Conservation (phyloP, 78 protist genomes). For the Trichosphaerium sp. region DNA sequence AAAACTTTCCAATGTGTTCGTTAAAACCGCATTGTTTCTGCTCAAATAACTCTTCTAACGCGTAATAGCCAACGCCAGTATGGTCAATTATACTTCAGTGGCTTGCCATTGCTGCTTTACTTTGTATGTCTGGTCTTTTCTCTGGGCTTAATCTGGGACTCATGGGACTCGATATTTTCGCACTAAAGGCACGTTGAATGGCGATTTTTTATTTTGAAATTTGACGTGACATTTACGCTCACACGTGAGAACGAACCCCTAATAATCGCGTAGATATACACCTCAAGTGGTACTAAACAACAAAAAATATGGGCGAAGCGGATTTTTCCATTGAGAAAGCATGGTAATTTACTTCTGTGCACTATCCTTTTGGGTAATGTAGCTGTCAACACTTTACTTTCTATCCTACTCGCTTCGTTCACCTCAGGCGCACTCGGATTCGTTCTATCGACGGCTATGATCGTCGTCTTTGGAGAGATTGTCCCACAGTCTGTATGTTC, state of each 20-base stretch:
- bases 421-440: constrained; percentile 61
- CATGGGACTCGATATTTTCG: constrained; percentile 55
- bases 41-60: too few relatives aligned
- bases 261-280: constrained; percentile 11
- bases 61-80: too few relatives aligned
- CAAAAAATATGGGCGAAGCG: constrained; percentile 50
- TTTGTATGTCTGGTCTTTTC: constrained; percentile 61
- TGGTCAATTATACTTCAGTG: constrained; percentile 30
- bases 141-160: constrained; percentile 83
- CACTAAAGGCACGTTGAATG: constrained; percentile 33
- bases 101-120: constrained; percentile 26
- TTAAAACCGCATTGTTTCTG: too few relatives aligned
- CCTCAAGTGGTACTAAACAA: constrained; percentile 25
- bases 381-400: constrained; percentile 66
- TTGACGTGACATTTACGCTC: not conserved
- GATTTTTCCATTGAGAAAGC: constrained; percentile 66
- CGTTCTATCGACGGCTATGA: constrained; percentile 43
- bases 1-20: too few relatives aligned
- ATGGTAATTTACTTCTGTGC: constrained; percentile 84
- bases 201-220: not conserved
- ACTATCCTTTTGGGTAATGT: constrained; percentile 90
- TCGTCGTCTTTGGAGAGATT: constrained; percentile 84
- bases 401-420: constrained; percentile 62
- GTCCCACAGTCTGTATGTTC: constrained; percentile 71
- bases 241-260: not conserved